Evolutionary conservation across 2,329 filamentous ascomycete species (phyloP).

Genomic region (Penicillium sp.): DNA sequence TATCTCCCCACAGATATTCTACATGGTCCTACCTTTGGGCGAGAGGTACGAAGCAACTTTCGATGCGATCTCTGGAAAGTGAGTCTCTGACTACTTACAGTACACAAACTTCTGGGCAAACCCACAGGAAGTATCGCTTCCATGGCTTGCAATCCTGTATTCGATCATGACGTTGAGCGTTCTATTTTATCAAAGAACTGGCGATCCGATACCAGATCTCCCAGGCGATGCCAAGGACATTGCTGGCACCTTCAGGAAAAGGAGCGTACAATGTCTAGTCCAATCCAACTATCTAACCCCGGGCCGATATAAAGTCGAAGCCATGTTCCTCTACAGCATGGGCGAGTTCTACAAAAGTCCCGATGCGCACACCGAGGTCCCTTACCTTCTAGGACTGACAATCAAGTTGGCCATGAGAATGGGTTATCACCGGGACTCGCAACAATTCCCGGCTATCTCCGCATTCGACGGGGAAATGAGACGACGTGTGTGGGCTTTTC

Average conservation of each 20-base stretch:
- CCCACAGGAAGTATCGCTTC: constrained; percentile 32
- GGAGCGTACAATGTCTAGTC: constrained; percentile 38
- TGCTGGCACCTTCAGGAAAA: constrained; percentile 56
- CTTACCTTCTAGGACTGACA: constrained; percentile 60
- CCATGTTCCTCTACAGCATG: constrained; percentile 36
- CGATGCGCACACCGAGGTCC: constrained; percentile 56
- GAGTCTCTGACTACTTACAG: constrained; percentile 14
- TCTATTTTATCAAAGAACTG: constrained; percentile 30
- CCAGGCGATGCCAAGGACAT: constrained; percentile 23
- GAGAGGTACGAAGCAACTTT: constrained; percentile 28
- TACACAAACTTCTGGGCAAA: constrained; percentile 39
- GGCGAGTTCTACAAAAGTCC: constrained; percentile 37
- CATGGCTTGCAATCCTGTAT: constrained; percentile 40
- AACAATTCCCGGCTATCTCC: constrained; percentile 58
- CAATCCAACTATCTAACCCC: constrained; percentile 40
- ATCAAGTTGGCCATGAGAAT: constrained; percentile 66
- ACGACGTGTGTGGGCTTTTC: constrained; percentile 46
- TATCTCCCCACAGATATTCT: constrained; percentile 27
- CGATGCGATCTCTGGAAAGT: not conserved
- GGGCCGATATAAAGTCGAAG: constrained; percentile 39
- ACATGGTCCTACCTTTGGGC: constrained; percentile 39
- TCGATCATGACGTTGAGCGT: constrained; percentile 34
- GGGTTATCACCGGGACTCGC: constrained; percentile 65
- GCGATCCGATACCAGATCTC: constrained; percentile 29
- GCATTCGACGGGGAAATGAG: constrained; percentile 62